phyloP scores from a whole-genome alignment of 371 early-diverging fungal species.

The Smittium culicis region DNA sequence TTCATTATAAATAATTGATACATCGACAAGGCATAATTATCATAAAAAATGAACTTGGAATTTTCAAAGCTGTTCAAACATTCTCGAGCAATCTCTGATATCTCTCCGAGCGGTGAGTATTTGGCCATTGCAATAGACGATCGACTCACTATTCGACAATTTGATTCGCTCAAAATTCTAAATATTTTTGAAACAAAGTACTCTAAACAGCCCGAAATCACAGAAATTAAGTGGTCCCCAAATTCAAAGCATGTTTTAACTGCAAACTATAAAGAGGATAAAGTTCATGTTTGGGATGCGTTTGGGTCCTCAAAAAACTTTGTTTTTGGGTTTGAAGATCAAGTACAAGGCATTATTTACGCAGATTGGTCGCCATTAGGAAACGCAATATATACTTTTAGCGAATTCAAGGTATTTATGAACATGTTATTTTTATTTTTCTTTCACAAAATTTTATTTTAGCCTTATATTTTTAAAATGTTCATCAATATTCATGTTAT shows the following conservation, averaged over 20 bases:
- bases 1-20: no score
- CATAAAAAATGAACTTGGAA: slow-evolving; percentile 31
- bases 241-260: slow-evolving; percentile 44
- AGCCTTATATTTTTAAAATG: no score
- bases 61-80: slow-evolving; percentile 62
- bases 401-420: slow-evolving; percentile 1
- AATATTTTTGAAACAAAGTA: slow-evolving; percentile 8
- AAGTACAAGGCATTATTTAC: slow-evolving; percentile 14
- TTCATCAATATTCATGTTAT: not conserved
- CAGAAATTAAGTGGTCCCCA: slow-evolving; percentile 51
- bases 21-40: no score
- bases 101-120: slow-evolving; percentile 50
- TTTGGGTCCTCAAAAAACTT: slow-evolving; percentile 42
- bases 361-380: not conserved
- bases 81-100: slow-evolving; percentile 22
- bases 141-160: slow-evolving; percentile 56
- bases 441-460: no score
- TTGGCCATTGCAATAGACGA: slow-evolving; percentile 54
- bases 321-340: slow-evolving; percentile 49
- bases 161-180: slow-evolving; percentile 28
- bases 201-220: slow-evolving; percentile 27
- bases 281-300: slow-evolving; percentile 43
- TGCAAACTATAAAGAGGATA: slow-evolving; percentile 36
- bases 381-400: not conserved
- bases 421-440: not conserved